A percentile compares a stretch with the other conserved stretches of the same genome.
Evolutionary conservation across 2,329 filamentous ascomycete genomes (phyloP).

Genomic region (Podosphaera fusca): DNA sequence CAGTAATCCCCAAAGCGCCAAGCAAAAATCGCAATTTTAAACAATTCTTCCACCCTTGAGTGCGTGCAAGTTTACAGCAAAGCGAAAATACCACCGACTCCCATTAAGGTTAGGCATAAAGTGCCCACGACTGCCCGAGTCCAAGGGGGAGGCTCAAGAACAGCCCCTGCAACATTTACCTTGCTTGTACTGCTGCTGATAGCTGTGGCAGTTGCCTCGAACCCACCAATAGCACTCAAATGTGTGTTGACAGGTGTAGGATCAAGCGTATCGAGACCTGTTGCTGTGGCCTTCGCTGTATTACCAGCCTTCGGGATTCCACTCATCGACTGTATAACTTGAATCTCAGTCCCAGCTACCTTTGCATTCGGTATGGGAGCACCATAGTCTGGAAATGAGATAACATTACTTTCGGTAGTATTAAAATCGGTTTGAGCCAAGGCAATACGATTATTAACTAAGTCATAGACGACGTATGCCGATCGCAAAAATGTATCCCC

Average conservation of each 20-base stretch:
- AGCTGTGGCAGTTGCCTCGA: constrained; percentile 5
- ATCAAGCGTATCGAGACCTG: constrained; percentile 10
- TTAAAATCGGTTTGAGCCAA: constrained; percentile 15
- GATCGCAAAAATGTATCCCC: constrained; percentile 31
- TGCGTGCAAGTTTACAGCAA: constrained; percentile 4
- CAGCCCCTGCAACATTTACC: constrained; percentile 10
- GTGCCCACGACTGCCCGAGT: constrained; percentile 7
- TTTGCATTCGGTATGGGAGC: constrained; percentile 12
- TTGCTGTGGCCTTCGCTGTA: constrained; percentile 2
- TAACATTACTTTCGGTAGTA: constrained; percentile 14
- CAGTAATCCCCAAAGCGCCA: too few relatives aligned
- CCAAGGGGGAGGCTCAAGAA: constrained; percentile 12
- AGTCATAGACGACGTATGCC: constrained; percentile 31
- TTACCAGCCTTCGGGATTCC: constrained; percentile 9
- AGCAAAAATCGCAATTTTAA: too few relatives aligned
- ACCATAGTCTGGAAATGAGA: constrained; percentile 10
- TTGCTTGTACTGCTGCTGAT: constrained; percentile 4
- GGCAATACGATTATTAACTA: constrained; percentile 26
- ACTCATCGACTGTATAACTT: constrained; percentile 13
- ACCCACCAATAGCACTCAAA: constrained; percentile 12
- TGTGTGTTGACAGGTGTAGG: constrained; percentile 11
- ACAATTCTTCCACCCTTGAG: too few relatives aligned
- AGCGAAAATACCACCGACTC: constrained; percentile 12
- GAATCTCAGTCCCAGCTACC: constrained; percentile 7
- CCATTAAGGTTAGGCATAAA: constrained; percentile 7